Conservation (phyloP, 495 filamentous ascomycete species). For the Lasiosphaeria hispida region DNA sequence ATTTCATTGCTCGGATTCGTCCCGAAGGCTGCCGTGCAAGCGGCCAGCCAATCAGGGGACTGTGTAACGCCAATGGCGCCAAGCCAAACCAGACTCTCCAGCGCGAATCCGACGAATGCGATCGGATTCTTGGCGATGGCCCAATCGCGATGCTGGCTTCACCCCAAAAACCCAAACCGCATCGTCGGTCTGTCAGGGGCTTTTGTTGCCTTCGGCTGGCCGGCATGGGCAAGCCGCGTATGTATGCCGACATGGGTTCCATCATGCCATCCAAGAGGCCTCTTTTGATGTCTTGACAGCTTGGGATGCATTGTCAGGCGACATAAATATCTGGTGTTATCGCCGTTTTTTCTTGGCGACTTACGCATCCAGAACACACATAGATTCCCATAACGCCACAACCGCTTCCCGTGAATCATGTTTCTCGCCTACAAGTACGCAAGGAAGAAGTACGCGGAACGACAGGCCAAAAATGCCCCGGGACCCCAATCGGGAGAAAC, state of each 20-base stretch:
- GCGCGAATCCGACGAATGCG: slow-evolving; percentile 13
- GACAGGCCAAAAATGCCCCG: slow-evolving; percentile 1
- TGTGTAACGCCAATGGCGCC: no score
- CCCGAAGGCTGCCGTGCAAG: no score
- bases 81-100: no score
- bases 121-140: neutral
- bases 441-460: slow-evolving; percentile 17
- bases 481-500: neutral
- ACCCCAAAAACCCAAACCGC: neutral
- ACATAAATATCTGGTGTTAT: neutral
- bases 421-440: slow-evolving; percentile 22
- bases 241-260: no score
- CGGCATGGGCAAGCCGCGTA: no score
- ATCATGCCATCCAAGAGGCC: no score
- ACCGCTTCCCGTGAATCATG: slow-evolving; percentile 9
- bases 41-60: no score
- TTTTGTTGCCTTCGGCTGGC: neutral
- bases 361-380: neutral
- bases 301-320: no score
- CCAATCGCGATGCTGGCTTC: neutral
- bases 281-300: no score
- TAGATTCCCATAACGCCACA: neutral
- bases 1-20: no score
- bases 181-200: neutral
- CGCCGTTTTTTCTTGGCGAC: neutral